Evolutionary conservation across 2,329 filamentous ascomycete genomes (phyloP), one percentile per base, ranked within the genome.

Genomic region (Paraconiothyrium sp.): DNA sequence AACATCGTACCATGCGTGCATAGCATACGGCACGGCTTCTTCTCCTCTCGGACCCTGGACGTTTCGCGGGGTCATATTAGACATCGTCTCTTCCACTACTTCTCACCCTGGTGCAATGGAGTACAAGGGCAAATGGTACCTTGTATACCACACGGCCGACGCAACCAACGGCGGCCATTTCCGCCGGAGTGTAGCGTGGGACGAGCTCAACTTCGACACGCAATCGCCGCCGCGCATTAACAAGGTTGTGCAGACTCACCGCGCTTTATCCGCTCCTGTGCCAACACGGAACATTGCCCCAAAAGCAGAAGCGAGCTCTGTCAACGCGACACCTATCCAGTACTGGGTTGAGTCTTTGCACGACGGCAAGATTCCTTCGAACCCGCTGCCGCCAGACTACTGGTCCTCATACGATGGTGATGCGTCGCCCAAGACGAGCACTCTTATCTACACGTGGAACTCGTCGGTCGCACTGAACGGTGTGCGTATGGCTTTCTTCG

Each of bases 1-100:
- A 6, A 79, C 77, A 1, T 75, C 72, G 11, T 80, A 78, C 61
- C 77, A 80, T 58, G 78, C 78, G 4, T 80, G 78, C 55, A 75
- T 79, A 44, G 76, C 76, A 6, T 79, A 79, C 52, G 78, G 77
- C 11, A 79, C 76, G 0, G 72, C 76, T 3, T 68, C 74, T 0
- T 70, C 61, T 2, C 76, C 77, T 4, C 71, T 78, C 1, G 77
- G 78, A 30, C 78, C 76, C 3, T 79, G 78, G 78, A 79, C 70
- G 6, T 80, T 76, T 60, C 69, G 67, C 1, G 73, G 68, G 6
- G 68, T 79, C 13, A 64, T 79, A 9, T 66, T 80, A 11, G 76
- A 71, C 55, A 74, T 80, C 57, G 76, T 79, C 11, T 78, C 76
- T 2, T 76, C 75, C 1, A 80, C 76, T 1, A 80, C 78, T 0